phyloP scores from a whole-genome alignment of 1,139 yeast genomes.

The Sugiyamaella grinbergsii region DNA sequence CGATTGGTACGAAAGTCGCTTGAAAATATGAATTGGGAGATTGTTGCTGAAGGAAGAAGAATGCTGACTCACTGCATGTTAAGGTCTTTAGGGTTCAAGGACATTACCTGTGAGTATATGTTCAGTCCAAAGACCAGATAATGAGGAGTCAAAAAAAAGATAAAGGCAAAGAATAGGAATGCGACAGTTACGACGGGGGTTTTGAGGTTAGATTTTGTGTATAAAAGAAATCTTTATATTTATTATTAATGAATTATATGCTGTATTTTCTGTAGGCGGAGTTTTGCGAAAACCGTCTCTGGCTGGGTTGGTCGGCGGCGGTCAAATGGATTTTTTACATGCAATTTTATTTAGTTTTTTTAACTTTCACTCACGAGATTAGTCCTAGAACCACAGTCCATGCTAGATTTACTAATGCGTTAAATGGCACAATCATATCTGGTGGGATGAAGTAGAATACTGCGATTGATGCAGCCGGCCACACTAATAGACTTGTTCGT shows the following conservation, averaged over 20 bases:
- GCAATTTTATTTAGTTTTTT: conserved; percentile 2
- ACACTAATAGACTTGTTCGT: conserved; percentile 39
- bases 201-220: background rate
- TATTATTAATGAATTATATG: conserved; percentile 6
- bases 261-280: background rate
- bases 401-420: conserved; percentile 39
- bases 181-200: background rate
- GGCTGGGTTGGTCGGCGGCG: no score
- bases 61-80: conserved; percentile 39
- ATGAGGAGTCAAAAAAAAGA: background rate
- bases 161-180: no score
- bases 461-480: conserved; percentile 44
- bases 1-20: conserved; percentile 38
- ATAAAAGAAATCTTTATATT: conserved; percentile 1
- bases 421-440: conserved; percentile 41
- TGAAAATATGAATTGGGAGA: conserved; percentile 37
- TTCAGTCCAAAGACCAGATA: conserved; percentile 22
- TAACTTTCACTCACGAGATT: conserved; percentile 13
- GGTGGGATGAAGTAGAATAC: conserved; percentile 40
- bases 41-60: conserved; percentile 39
- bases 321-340: background rate
- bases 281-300: no score
- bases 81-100: conserved; percentile 39
- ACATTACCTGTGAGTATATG: conserved; percentile 36
- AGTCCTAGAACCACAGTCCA: conserved; percentile 44